Evolutionary conservation across 2,329 filamentous ascomycete genomes (phyloP).

Genomic region (Chaetoscypha palmicola): DNA sequence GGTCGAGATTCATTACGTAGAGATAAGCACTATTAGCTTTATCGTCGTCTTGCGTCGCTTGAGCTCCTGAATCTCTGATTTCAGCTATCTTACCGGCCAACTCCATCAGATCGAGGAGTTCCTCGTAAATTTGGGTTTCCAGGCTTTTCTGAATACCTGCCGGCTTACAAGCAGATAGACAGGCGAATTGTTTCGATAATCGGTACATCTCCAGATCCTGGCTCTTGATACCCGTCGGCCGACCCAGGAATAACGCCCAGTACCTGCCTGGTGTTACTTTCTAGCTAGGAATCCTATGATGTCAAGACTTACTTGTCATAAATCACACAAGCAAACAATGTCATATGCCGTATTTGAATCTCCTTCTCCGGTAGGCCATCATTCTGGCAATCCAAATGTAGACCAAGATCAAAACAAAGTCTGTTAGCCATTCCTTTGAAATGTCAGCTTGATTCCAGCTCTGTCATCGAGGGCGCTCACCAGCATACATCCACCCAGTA

Average conservation of each 20-base stretch:
- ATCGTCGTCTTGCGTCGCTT: constrained; percentile 29
- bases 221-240: constrained; percentile 47
- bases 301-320: constrained; percentile 42
- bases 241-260: constrained; percentile 48
- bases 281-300: no score
- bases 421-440: constrained; percentile 35
- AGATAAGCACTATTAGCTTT: constrained; percentile 41
- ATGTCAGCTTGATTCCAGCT: not conserved
- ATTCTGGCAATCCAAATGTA: constrained; percentile 40
- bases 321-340: constrained; percentile 44
- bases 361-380: constrained; percentile 40
- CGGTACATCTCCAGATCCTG: constrained; percentile 44
- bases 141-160: constrained; percentile 31
- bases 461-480: constrained; percentile 28
- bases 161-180: constrained; percentile 34
- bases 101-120: constrained; percentile 49
- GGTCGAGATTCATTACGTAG: constrained; percentile 44
- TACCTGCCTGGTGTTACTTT: constrained; percentile 22
- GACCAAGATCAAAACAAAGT: constrained; percentile 41
- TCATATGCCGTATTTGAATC: constrained; percentile 42
- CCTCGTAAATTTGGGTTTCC: constrained; percentile 41
- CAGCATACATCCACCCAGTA: constrained; percentile 48
- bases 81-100: constrained; percentile 46
- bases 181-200: constrained; percentile 39
- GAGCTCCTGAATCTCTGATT: constrained; percentile 31